Base-by-base conservation (phyloP, 192 early-diverging fungal species). In the Allomyces macrogynus region DNA sequence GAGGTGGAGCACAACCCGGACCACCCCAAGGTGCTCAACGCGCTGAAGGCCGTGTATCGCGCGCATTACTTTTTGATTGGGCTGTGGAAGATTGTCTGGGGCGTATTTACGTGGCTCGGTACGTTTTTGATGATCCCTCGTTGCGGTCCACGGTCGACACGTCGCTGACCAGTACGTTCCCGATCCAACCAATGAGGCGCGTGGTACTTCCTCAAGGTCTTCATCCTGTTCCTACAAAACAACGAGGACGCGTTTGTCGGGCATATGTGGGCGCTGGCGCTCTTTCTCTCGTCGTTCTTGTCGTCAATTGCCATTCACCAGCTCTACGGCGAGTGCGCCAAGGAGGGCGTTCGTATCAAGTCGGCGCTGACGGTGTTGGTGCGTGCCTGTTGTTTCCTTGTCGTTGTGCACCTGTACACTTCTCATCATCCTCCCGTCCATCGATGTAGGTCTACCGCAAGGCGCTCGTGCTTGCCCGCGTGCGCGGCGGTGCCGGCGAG, bases 381-480 rank as follows among this genome's bases (percentile, higher is more conserved):
- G n/a, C 22, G 63, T 63, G 27, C 8, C 5, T 32, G n/a, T 26
- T 25, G 20, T 23, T 49, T 8, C 23, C 9, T 1, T 26, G 23
- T 32, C 23, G n/a, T 23, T 70, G 23, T 22, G 26, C 40, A 23
- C 57, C 61, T 1, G 26, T 5, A 76, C 32, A 10, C 43, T 14
- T n/a, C 10, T 40, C 23, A 42, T 24, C 49, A 10, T 10, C 61
- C 62, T 26, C 73, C 82, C 81, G 81, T 78, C 69, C 81, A 85
- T 84, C 10, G n/a, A n/a, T n/a, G n/a, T 63, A 87, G 69, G 79
- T 87, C 63, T 87, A 87, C 68, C 79, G 85, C 32, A 87, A 87
- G 72, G 78, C 84, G 4, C 73, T 87, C 66, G 72, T 71, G 65
- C 69, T 87, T 32, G 78, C 79, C 42, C 81, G 78, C 24, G 75